Evolutionary conservation across 495 filamentous ascomycete genomes (phyloP), one percentile per base, ranked within the genome.

Genomic region (Aspergillus egyptiacus): DNA sequence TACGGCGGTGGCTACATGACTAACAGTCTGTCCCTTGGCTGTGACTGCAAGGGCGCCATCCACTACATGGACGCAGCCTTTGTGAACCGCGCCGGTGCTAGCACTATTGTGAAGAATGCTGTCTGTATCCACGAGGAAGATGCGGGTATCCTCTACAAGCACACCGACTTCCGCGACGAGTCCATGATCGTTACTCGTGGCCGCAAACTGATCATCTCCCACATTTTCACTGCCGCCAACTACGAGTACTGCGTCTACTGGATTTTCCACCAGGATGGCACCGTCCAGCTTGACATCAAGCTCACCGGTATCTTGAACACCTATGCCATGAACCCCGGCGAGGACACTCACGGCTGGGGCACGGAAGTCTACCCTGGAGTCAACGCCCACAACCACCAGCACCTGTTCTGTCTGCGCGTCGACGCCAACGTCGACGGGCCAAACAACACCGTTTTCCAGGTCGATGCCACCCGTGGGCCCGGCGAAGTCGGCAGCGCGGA

Each of bases 111-210:
- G 67, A 90, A 93, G 71, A 96, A 96, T 58, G 91, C 91, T 34
- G 90, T 97, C 62, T 97, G 91, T 64, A 90, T 96, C 51, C 91
- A 97, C 71, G 91, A 97, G 67, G 91, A 96, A 70, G 91, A 97
- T 58, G 77, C 80, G 3, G 91, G 91, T 5, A 93, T 97, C 50
- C 75, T 96, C 8, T 96, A 93, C 76, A 97, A 97, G 71, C 91
- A 97, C 72, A 88, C 82, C 37, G 91, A 97, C 65, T 96, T 95
- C 80, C 84, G 91, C 39, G 91, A 96, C 63, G 85, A 91, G 34
- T 86, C 85, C 0, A 79, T 84, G 39, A 85, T 94, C 44, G 87
- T 95, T 18, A 95, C 90, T 10, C 84, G 91, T 34, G 90, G 80
- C 24, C 80, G 91, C 11, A 95, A 94, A 59, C 76, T 97, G 46